phyloP scores from a whole-genome alignment of 2,329 filamentous ascomycete genomes.

The Aspergillus arachidicola region DNA sequence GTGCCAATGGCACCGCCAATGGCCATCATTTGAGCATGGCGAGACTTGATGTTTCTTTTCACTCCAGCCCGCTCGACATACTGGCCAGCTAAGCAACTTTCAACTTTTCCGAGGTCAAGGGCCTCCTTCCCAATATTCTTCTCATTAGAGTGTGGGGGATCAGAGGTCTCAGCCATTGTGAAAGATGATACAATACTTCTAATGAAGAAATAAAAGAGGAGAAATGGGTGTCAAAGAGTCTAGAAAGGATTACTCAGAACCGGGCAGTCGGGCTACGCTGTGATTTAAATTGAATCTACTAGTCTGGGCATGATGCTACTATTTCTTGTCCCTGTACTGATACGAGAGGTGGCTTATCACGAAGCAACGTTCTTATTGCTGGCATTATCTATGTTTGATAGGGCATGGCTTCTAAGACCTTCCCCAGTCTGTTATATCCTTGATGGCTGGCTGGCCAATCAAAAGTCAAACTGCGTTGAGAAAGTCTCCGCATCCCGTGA shows the following conservation, averaged over 20 bases:
- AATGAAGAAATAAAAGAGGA: background rate
- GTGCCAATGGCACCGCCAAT: constrained; percentile 30
- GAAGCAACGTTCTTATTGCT: background rate
- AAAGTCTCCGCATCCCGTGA: constrained; percentile 1
- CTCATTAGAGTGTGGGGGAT: background rate
- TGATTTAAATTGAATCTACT: background rate
- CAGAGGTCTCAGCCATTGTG: background rate
- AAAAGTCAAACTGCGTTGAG: background rate
- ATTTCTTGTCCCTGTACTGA: background rate
- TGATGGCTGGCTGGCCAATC: background rate
- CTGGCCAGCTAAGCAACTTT: background rate
- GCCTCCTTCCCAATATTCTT: background rate
- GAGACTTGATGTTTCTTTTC: constrained; percentile 23
- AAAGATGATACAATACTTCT: background rate
- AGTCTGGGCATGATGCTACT: background rate
- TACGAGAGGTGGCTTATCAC: background rate
- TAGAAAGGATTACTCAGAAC: too few species aligned
- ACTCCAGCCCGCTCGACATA: constrained; percentile 2
- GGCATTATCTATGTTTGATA: background rate
- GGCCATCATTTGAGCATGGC: constrained; percentile 44
- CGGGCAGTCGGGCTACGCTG: background rate
- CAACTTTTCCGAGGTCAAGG: background rate
- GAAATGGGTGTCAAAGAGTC: background rate
- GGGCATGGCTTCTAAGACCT: background rate
- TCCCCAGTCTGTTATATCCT: background rate